Evolutionary conservation across 2,329 filamentous ascomycete genomes (phyloP).

Genomic region (Penicillium psychrosexuale): DNA sequence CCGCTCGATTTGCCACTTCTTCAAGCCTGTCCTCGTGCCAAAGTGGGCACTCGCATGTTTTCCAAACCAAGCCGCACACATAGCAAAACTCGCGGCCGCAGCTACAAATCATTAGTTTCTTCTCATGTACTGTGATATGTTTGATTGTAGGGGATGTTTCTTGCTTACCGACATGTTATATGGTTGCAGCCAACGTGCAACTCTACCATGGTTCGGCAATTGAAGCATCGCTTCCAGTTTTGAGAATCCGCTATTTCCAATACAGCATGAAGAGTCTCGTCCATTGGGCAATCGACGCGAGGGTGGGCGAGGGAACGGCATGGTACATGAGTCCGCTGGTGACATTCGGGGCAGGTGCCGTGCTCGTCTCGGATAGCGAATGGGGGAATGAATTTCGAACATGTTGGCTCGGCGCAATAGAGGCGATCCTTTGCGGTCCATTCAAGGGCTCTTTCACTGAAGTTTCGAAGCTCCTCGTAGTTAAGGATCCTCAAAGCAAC

Average conservation of each 20-base stretch:
- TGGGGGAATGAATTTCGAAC: conserved; percentile 20
- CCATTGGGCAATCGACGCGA: conserved; percentile 15
- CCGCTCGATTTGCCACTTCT: neutral
- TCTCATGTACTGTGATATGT: neutral
- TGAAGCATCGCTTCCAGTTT: conserved; percentile 14
- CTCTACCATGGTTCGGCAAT: conserved; percentile 18
- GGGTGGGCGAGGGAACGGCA: conserved; percentile 18
- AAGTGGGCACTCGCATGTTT: conserved; percentile 6
- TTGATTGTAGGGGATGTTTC: neutral
- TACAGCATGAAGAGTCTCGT: conserved; percentile 8
- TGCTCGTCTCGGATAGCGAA: conserved; percentile 7
- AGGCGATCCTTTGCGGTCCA: conserved; percentile 13
- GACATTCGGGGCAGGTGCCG: conserved; percentile 15
- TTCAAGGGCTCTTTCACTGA: conserved; percentile 13
- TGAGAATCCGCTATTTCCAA: conserved; percentile 8
- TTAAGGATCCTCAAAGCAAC: conserved; percentile 5
- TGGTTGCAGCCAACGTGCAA: conserved; percentile 15
- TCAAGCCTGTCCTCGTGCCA: conserved; percentile 12
- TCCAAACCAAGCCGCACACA: conserved; percentile 5
- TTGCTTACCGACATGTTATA: conserved; percentile 17
- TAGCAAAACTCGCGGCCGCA: conserved; percentile 15
- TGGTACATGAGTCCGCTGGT: conserved; percentile 13
- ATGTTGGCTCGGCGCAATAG: conserved; percentile 21
- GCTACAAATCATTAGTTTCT: conserved; percentile 1
- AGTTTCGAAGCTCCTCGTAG: conserved; percentile 11